A percentile compares a stretch with the other conserved stretches of the same genome.
Conservation (phyloP, 2,329 filamentous ascomycete species). For the Fragosphaeria purpurea region DNA sequence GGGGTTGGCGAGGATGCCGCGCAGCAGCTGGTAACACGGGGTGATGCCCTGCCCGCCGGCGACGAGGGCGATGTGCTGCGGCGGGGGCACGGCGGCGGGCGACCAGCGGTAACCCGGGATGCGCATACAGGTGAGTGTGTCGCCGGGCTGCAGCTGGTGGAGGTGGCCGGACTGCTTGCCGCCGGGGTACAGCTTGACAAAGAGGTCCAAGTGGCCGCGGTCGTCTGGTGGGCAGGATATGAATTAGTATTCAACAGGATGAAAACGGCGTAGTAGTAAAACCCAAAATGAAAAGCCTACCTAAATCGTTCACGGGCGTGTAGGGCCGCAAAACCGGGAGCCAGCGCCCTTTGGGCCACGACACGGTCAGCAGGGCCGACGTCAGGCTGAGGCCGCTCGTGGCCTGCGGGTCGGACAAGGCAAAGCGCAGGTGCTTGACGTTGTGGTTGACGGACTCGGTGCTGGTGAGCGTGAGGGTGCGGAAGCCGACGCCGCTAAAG, state of each 20-base stretch:
- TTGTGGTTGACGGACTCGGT: constrained; percentile 46
- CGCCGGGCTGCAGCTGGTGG: constrained; percentile 54
- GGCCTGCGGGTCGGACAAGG: constrained; percentile 36
- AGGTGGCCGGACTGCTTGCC: constrained; percentile 56
- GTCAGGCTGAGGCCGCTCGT: constrained; percentile 40
- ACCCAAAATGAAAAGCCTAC: constrained; percentile 21
- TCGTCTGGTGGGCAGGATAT: constrained; percentile 30
- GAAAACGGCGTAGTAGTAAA: no score
- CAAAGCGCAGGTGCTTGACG: constrained; percentile 47
- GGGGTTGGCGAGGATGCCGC: constrained; percentile 51
- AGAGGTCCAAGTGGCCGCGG: constrained; percentile 49
- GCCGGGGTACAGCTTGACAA: constrained; percentile 59
- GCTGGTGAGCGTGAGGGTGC: constrained; percentile 39
- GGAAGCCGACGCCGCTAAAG: constrained; percentile 25
- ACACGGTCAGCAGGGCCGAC: constrained; percentile 49
- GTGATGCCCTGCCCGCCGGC: constrained; percentile 67
- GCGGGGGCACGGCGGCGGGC: constrained; percentile 28
- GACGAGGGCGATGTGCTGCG: constrained; percentile 48
- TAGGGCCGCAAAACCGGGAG: constrained; percentile 56
- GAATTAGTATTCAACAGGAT: no score
- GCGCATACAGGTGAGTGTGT: constrained; percentile 47
- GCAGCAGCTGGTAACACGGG: constrained; percentile 55
- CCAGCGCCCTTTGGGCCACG: constrained; percentile 46
- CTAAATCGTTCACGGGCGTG: constrained; percentile 48
- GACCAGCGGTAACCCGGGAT: constrained; percentile 46